These are phyloP conservation scores for Halophytophthora batemanensis DNA, from an alignment of 352 stramenopile species.

Conservation along the genomic window DNA sequence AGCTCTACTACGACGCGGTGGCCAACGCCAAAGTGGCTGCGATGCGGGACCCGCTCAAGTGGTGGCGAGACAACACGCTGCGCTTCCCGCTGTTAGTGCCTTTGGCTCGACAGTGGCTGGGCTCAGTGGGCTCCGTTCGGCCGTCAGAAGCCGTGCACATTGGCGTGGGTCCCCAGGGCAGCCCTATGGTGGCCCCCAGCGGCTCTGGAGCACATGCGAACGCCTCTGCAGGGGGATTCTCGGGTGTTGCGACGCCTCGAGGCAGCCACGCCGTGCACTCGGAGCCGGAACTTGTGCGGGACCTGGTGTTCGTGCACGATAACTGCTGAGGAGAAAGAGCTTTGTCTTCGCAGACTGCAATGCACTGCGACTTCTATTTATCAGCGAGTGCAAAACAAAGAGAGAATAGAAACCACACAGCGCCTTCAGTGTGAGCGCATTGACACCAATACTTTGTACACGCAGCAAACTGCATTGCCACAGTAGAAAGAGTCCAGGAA, in stretches of 20 bases:
- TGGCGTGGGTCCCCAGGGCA: conserved; percentile 8
- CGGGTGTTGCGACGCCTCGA: conserved; percentile 13
- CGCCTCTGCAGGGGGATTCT: conserved; percentile 1
- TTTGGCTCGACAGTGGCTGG: conserved; percentile 46
- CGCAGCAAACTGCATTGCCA: too few species aligned
- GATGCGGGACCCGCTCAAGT: conserved; percentile 41
- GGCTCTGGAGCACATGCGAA: conserved; percentile 14
- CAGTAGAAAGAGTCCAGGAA: too few species aligned
- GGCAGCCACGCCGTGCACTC: conserved; percentile 29
- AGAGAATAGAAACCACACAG: too few species aligned
- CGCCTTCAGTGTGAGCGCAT: too few species aligned
- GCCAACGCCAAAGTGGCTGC: conserved; percentile 28
- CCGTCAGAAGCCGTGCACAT: conserved; percentile 25
- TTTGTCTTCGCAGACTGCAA: too few species aligned
- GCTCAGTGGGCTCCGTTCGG: conserved; percentile 36
- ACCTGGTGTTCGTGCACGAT: conserved; percentile 48
- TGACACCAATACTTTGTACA: too few species aligned
- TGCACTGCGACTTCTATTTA: too few species aligned
- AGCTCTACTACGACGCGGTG: conserved; percentile 39
- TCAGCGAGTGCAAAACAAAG: too few species aligned
- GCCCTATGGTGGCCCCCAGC: conserved; percentile 12
- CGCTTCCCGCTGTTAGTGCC: conserved; percentile 36
- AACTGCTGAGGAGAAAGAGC: conserved; percentile 31
- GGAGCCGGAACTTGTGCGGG: conserved; percentile 42
- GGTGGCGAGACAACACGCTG: conserved; percentile 38